A percentile compares a stretch with the other conserved stretches of the same genome.
Evolutionary conservation across 2,329 filamentous ascomycete species (phyloP).

Genomic region (Colletotrichum sp.): DNA sequence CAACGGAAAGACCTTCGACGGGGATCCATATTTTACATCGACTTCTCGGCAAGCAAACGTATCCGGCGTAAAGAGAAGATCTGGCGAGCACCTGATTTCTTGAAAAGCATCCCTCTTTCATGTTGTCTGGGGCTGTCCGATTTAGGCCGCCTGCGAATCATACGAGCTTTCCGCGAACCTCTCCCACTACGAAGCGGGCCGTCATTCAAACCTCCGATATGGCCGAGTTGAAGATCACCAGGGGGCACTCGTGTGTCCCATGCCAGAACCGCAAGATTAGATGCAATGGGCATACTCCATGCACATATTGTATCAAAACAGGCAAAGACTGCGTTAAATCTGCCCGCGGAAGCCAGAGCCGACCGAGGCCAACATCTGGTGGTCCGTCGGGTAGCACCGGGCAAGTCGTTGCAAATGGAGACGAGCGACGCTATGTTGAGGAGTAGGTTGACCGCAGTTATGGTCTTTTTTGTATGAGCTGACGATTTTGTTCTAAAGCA

Average conservation of each 20-base stretch:
- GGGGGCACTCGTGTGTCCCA: constrained; percentile 49
- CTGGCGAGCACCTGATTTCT: background rate
- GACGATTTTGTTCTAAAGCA: background rate
- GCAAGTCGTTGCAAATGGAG: background rate
- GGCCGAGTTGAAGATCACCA: background rate
- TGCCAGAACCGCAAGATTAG: constrained; percentile 68
- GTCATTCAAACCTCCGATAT: background rate
- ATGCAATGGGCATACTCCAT: constrained; percentile 63
- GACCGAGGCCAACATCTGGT: background rate
- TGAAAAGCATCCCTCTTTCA: background rate
- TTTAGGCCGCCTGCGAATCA: background rate
- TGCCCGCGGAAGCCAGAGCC: background rate
- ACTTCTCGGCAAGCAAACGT: background rate
- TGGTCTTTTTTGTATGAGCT: background rate
- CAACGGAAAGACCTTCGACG: background rate
- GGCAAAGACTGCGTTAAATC: constrained; percentile 14
- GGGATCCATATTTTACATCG: background rate
- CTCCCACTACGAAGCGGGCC: background rate
- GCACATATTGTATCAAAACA: constrained; percentile 65
- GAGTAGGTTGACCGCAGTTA: background rate
- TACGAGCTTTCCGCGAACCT: background rate
- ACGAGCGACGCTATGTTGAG: constrained; percentile 2
- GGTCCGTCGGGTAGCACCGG: background rate
- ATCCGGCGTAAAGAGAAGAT: background rate
- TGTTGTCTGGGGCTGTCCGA: background rate